Base-by-base conservation (phyloP, 2,329 filamentous ascomycete genomes). In the Fonsecaea erecta region DNA sequence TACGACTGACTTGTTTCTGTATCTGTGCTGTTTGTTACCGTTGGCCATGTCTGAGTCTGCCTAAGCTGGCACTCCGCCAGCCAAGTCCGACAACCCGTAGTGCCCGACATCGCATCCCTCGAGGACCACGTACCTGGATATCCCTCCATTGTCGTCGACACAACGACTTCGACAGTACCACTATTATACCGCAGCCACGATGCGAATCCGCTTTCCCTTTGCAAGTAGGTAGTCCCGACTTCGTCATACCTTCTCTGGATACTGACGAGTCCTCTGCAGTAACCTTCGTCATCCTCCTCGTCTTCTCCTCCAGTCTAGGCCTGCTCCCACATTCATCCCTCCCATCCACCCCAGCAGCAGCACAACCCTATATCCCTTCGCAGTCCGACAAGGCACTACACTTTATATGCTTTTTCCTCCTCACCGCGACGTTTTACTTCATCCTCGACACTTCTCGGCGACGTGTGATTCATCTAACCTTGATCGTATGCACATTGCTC, bases 331-430 rank as follows among this genome's bases (percentile, higher is more conserved):
- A 80, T 66, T 77, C 74, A 64, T 72, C 75, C 30, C 69, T 77
- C n/a, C 75, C 74, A 7, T 68, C 63, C 8, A 67, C 69, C 12
- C 70, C 72, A 26, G 68, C 61, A 2, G 70, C 76, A 21, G 73
- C 73, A 40, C 75, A 77, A 62, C 81, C 72, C 67, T 79, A 76
- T 75, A 81, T 75, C 24, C 82, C 86, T 18, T 79, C 82, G 73
- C 85, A 94, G 76, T 93, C 96, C 82, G 93, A 97, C 84, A 98
- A 99, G 79, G 82, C 90, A 74, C 85, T 98, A 30, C 95, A 98
- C 79, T 84, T 91, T 72, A 68, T 93, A 64, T 93, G 91, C 73
- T 98, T 99, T 82, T 97, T 98, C 83, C 76, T 92, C 71, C 85
- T 99, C 60, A 97, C 94, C 16, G 72, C 84, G 51, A 75, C 86